Evolutionary conservation across 306 rosid species (phyloP), one percentile per base, ranked within the genome.

Genomic region (Oemleria cerasiformis): DNA sequence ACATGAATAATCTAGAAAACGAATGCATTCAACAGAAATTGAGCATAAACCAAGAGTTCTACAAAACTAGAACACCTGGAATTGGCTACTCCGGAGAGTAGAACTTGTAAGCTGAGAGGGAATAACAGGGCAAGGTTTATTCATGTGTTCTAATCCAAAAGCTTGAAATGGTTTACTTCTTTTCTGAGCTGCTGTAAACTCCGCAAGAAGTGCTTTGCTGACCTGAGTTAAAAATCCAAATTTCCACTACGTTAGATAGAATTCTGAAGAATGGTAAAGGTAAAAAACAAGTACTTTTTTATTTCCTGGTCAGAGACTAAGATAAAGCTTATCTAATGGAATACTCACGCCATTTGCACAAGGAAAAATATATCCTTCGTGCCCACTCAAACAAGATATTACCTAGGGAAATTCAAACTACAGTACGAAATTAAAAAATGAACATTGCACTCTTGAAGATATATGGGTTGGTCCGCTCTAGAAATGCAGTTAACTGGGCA

Each of bases 101-200:
- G 92, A 80, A 77, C 86, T 80, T 13, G 88, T 81, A 67, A 91
- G 80, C 65, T 75, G 86, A 72, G 96, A 84, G 75, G 92, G 90
- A 80, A 88, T 80, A 70, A 73, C 74, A 58, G 96, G 96, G 55
- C 65, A 74, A 63, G 92, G 82, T 61, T 75, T 69, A 82, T 93
- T 91, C 97, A 93, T 93, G 85, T 93, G 92, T 68, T 88, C 98
- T 70, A 93, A 86, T 55, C 97, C 98, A 73, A 91, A 78, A 23
- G 89, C 90, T 64, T 77, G 79, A 79, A 86, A 87, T 70, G 97
- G 97, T 63, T 80, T 84, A 62, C 84, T 91, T 82, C 67, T 84
- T 68, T 71, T 91, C 83, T 83, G 81, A 71, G 83, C 78, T 50
- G 88, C 84, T 64, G 80, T 16, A 79, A 77, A 91, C 79, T 87